Evolutionary conservation across 2,329 filamentous ascomycete species (phyloP), one percentile per base, ranked within the genome.

Genomic region (Ascochyta fabae): DNA sequence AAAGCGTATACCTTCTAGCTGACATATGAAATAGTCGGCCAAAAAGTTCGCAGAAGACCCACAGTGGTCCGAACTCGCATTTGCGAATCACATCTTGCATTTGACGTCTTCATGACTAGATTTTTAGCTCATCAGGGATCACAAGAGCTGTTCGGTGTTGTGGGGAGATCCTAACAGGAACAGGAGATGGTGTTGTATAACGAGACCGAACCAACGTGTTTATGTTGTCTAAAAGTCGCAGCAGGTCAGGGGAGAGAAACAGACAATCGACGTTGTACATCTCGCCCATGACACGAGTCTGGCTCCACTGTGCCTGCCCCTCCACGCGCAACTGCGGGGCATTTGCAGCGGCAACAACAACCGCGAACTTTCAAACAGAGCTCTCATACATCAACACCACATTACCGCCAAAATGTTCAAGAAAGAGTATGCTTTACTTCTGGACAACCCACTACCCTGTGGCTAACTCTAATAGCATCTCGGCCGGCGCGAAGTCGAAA

Each of bases 401-500:
- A 42, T 46, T 53, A 50, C 55, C 55, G 42, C 53, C 57, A 70
- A 35, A 22, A 75, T 75, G 72, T 75, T 75, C 50, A 75, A 75
- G 51, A 75, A 75, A 68, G 72, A 75, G 72, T 73, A 55, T 27
- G 49, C 10, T 15, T 6, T 9, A n/a, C 34, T 19, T 16, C 13
- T 15, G 4, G 22, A 16, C 8, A 4, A 10, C 24, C 15, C 23
- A 24, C 15, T 8, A 7, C 8, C 22, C 48, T 48, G 26, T 29
- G 24, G 8, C 43, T 48, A 52, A 63, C 15, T 19, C 27, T 38
- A 16, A 24, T 62, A 94, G 90, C 65, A 87, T 96, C 75, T 81
- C 87, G 69, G 80, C 88, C 24, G 86, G 89, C 64, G 88, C 91
- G 53, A 96, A 95, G 80, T 92, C 92, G 68, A 98, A 98, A 83